Conservation (phyloP, 495 filamentous ascomycete genomes). For the Penicillium daleae region DNA sequence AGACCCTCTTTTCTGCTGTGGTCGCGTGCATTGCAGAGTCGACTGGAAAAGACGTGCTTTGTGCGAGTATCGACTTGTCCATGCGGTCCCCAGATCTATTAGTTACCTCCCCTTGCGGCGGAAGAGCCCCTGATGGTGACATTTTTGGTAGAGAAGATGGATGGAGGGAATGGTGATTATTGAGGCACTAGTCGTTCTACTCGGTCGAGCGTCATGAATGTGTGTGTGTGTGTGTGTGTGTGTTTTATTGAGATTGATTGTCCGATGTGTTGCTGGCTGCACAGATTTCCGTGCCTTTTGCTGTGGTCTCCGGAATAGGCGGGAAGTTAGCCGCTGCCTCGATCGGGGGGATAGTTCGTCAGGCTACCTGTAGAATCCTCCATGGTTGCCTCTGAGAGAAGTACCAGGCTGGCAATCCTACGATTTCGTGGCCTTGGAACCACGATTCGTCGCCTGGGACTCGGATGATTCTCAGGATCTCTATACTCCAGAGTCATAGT, state of each 20-base stretch:
- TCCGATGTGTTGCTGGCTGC: neutral
- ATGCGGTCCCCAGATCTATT: neutral
- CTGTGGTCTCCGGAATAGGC: neutral
- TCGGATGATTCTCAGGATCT: neutral
- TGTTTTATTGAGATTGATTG: neutral
- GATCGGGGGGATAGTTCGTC: neutral
- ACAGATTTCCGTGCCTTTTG: neutral
- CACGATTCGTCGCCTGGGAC: neutral
- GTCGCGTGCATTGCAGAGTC: neutral
- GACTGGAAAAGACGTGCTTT: neutral
- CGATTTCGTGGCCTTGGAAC: neutral
- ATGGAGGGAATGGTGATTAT: neutral
- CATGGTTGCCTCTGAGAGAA: neutral
- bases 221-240: no score
- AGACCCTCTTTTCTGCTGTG: no score
- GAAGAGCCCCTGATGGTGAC: neutral
- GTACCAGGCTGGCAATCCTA: neutral
- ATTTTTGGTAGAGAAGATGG: neutral
- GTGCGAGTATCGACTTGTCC: slow-evolving; percentile 1
- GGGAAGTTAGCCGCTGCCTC: neutral
- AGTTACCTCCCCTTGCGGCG: neutral
- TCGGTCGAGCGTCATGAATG: no score
- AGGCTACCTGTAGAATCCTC: neutral
- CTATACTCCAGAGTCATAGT: no score
- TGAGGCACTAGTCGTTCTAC: neutral